A percentile compares a stretch with the other conserved stretches of the same genome.
Conservation (phyloP, 2,329 filamentous ascomycete genomes). For the Alternaria burnsii region DNA sequence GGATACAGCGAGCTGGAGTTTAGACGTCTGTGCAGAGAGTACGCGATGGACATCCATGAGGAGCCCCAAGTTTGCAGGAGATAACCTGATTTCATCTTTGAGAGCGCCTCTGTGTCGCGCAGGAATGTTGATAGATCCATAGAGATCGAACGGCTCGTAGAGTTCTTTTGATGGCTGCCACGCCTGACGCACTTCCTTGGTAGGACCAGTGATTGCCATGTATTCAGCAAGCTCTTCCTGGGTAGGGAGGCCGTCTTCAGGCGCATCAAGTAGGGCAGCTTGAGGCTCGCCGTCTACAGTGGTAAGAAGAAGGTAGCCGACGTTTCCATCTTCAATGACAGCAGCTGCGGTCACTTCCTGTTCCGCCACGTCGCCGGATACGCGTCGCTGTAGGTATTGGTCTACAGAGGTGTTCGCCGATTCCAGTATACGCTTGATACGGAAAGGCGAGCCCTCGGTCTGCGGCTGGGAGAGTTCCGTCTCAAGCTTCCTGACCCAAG, state of each 20-base stretch:
- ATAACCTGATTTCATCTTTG: constrained; percentile 73
- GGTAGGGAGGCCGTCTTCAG: constrained; percentile 45
- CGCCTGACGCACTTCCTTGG: constrained; percentile 66
- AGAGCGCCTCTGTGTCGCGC: constrained; percentile 68
- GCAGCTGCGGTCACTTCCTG: constrained; percentile 57
- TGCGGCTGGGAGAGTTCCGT: constrained; percentile 63
- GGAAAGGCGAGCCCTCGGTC: constrained; percentile 63
- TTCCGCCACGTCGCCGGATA: constrained; percentile 21
- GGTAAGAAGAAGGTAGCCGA: constrained; percentile 67
- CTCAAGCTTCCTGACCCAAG: constrained; percentile 66
- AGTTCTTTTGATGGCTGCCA: constrained; percentile 71
- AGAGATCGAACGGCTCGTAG: constrained; percentile 65
- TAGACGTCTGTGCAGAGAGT: constrained; percentile 73
- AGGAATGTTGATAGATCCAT: constrained; percentile 66
- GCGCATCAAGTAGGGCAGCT: constrained; percentile 62
- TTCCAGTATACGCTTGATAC: constrained; percentile 64
- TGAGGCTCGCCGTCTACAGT: constrained; percentile 58
- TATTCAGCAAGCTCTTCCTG: constrained; percentile 40
- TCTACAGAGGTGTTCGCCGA: constrained; percentile 60
- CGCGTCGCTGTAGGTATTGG: constrained; percentile 54
- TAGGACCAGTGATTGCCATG: constrained; percentile 27
- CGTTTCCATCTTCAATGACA: constrained; percentile 64
- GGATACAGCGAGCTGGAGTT: constrained; percentile 72
- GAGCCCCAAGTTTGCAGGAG: constrained; percentile 73
- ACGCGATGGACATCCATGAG: constrained; percentile 78